Conservation (phyloP, 1,284 basidiomycete genomes). For the Heliocybe sulcata region DNA sequence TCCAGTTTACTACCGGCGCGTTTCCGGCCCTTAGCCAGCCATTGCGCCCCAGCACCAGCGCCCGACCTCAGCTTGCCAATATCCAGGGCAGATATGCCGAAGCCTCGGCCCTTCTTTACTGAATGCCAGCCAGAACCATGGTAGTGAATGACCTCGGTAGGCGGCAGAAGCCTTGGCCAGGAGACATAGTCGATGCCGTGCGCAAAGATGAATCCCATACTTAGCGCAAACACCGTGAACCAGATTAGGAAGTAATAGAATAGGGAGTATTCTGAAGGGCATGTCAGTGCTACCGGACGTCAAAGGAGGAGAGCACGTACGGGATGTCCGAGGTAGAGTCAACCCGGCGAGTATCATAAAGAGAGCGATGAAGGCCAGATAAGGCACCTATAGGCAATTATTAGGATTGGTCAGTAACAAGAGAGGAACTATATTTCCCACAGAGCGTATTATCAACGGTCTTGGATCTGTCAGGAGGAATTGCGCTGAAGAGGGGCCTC, state of each 20-base stretch:
- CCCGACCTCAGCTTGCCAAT: conserved; percentile 24
- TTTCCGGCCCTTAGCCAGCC: conserved; percentile 25
- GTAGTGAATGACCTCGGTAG: conserved; percentile 82
- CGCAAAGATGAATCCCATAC: conserved; percentile 58
- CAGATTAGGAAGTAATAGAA: conserved; percentile 78
- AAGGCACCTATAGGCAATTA: conserved; percentile 62
- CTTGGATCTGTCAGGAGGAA: conserved; percentile 75
- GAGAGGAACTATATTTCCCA: conserved; percentile 30
- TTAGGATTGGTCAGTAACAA: conserved; percentile 6
- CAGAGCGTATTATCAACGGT: conserved; percentile 76
- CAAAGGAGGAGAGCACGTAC: conserved; percentile 37
- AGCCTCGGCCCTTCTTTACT: conserved; percentile 71
- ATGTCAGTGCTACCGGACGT: conserved; percentile 6
- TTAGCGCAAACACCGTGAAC: conserved; percentile 54
- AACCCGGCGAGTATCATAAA: conserved; percentile 86
- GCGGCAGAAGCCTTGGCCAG: conserved; percentile 88
- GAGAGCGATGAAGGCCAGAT: conserved; percentile 72
- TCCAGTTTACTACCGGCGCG: conserved; percentile 37
- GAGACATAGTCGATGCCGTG: conserved; percentile 87
- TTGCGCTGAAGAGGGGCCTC: conserved; percentile 55
- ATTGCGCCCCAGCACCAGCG: conserved; percentile 24
- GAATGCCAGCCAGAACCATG: conserved; percentile 82
- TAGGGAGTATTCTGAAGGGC: conserved; percentile 61
- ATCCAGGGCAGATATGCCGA: conserved; percentile 30
- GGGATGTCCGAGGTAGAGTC: conserved; percentile 76